Conservation (phyloP, 495 filamentous ascomycete genomes). For the Tuber brumale region DNA sequence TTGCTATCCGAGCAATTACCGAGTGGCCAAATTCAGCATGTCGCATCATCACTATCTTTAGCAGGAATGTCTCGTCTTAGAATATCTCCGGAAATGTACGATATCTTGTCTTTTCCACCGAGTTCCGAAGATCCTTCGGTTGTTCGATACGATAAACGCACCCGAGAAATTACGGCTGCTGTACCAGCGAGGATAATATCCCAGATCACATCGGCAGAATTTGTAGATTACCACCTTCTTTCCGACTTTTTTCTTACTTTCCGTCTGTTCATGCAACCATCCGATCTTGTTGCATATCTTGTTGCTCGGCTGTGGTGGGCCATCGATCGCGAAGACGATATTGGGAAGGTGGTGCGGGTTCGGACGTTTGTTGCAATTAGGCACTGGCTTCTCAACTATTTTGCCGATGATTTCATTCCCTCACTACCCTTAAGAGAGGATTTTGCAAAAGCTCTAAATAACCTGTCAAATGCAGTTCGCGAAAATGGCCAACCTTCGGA, state of each 20-base stretch:
- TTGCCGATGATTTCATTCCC: conserved; percentile 89
- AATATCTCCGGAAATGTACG: conserved; percentile 64
- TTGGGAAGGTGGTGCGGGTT: conserved; percentile 84
- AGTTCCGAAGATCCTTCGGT: conserved; percentile 68
- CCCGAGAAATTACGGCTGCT: conserved; percentile 74
- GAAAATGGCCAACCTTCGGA: conserved; percentile 61
- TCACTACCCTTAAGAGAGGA: conserved; percentile 67
- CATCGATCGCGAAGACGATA: conserved; percentile 68
- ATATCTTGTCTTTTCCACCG: conserved; percentile 64
- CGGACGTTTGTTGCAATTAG: conserved; percentile 92
- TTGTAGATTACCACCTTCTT: conserved; percentile 93
- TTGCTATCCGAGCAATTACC: conserved; percentile 37
- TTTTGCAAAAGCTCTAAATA: conserved; percentile 79
- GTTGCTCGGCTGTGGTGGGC: conserved; percentile 85
- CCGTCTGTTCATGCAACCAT: conserved; percentile 70
- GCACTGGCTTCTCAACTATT: conserved; percentile 98
- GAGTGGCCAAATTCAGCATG: conserved; percentile 42
- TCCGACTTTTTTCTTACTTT: conserved; percentile 98
- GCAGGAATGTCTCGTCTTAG: conserved; percentile 42
- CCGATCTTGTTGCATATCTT: conserved; percentile 72
- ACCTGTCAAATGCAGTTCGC: conserved; percentile 55
- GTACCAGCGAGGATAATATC: conserved; percentile 87
- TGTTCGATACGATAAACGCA: conserved; percentile 70
- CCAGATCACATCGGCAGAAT: conserved; percentile 93
- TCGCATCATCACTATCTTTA: conserved; percentile 39